These are phyloP conservation scores for Colletotrichum musae DNA, from an alignment of 2,329 filamentous ascomycete species.

Conservation along the genomic window DNA sequence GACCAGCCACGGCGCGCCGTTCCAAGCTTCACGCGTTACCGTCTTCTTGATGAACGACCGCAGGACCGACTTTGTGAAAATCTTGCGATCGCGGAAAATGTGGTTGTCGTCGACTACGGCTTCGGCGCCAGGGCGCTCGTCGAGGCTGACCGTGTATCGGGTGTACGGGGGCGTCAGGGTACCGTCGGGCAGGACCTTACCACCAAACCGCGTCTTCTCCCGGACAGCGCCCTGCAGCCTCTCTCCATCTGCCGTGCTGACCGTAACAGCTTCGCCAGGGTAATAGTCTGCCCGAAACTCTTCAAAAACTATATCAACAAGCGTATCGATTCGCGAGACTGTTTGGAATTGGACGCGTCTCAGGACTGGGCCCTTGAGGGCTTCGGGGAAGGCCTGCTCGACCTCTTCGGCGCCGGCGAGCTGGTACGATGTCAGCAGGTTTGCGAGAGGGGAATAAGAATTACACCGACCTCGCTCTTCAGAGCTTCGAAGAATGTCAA, in stretches of 20 bases:
- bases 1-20: slow-evolving; percentile 95
- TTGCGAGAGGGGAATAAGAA: slow-evolving; percentile 9
- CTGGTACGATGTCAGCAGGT: slow-evolving; percentile 56
- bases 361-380: slow-evolving; percentile 90
- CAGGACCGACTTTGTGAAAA: slow-evolving; percentile 95
- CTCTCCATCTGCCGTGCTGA: slow-evolving; percentile 78
- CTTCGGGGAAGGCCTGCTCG: slow-evolving; percentile 91
- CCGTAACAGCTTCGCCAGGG: slow-evolving; percentile 86
- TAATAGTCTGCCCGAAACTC: slow-evolving; percentile 93
- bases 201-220: slow-evolving; percentile 86
- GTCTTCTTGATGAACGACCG: slow-evolving; percentile 96
- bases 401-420: slow-evolving; percentile 87
- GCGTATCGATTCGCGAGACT: slow-evolving; percentile 88
- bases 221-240: slow-evolving; percentile 81
- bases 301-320: slow-evolving; percentile 77
- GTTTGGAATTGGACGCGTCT: slow-evolving; percentile 93
- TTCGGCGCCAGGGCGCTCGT: slow-evolving; percentile 78
- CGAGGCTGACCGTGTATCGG: slow-evolving; percentile 84
- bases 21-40: slow-evolving; percentile 92
- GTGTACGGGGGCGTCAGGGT: slow-evolving; percentile 79
- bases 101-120: slow-evolving; percentile 85
- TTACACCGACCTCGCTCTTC: slow-evolving; percentile 83
- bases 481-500: slow-evolving; percentile 94
- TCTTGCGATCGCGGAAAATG: slow-evolving; percentile 87
- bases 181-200: slow-evolving; percentile 75